These are phyloP conservation scores for Myriangium duriaei DNA, from an alignment of 2,329 filamentous ascomycete genomes.

Conservation along the genomic window DNA sequence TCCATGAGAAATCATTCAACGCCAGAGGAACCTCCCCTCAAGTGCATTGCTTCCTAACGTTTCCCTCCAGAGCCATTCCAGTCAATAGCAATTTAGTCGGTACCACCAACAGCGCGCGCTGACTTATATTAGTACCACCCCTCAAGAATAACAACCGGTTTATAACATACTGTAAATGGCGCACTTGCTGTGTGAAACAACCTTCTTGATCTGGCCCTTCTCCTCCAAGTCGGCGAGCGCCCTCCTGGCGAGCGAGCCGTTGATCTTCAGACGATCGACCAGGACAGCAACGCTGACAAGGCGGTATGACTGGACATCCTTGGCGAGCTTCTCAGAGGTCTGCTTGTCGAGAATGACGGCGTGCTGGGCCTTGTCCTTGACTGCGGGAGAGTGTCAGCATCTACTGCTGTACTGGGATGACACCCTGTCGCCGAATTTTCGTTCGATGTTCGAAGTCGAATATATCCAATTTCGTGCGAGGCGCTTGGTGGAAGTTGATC, in stretches of 20 bases:
- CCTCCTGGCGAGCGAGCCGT: constrained; percentile 86
- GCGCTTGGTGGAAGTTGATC: constrained; percentile 7
- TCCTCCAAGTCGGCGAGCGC: constrained; percentile 90
- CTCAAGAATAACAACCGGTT: no score
- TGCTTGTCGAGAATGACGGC: constrained; percentile 97
- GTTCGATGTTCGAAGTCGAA: constrained; percentile 9
- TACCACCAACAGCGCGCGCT: constrained; percentile 17
- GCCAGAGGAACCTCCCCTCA: constrained; percentile 8
- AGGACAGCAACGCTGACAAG: constrained; percentile 97
- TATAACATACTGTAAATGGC: constrained; percentile 80
- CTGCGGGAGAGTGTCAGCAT: constrained; percentile 35
- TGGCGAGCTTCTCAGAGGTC: constrained; percentile 96
- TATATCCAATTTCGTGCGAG: no score
- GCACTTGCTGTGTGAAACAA: constrained; percentile 93
- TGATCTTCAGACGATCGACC: constrained; percentile 99
- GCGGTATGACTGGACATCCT: constrained; percentile 99
- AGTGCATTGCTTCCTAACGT: constrained; percentile 1
- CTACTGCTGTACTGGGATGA: no score
- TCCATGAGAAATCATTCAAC: constrained; percentile 10
- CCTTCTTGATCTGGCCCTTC: constrained; percentile 96
- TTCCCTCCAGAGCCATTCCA: constrained; percentile 2
- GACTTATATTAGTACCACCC: no score
- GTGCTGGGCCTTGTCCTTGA: constrained; percentile 99
- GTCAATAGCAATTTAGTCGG: constrained; percentile 13
- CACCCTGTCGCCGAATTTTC: no score